These are phyloP conservation scores for Trametes cingulata DNA, from an alignment of 768 basidiomycete genomes.

Conservation along the genomic window DNA sequence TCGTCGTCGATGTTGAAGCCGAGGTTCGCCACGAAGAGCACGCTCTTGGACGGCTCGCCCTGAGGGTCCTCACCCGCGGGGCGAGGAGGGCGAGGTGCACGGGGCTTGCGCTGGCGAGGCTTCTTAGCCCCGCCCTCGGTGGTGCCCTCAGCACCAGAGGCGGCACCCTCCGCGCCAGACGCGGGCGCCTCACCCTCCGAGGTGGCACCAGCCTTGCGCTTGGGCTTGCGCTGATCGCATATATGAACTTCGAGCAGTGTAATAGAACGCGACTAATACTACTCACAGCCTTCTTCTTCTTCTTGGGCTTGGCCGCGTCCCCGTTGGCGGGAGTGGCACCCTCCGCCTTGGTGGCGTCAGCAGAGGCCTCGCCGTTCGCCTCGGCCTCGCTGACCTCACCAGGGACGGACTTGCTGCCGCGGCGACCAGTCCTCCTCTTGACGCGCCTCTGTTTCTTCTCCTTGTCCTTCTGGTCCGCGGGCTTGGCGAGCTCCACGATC, in stretches of 20 bases:
- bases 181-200: slow-evolving; percentile 36
- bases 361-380: slow-evolving; percentile 70
- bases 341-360: slow-evolving; percentile 48
- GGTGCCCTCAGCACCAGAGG: slow-evolving; percentile 36
- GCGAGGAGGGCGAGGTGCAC: slow-evolving; percentile 58
- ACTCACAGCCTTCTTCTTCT: slow-evolving; percentile 78
- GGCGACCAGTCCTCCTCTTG: slow-evolving; percentile 82
- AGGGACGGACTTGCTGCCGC: slow-evolving; percentile 82
- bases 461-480: slow-evolving; percentile 82
- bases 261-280: slow-evolving; percentile 7
- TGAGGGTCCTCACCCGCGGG: slow-evolving; percentile 79
- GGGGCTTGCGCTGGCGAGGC: slow-evolving; percentile 57
- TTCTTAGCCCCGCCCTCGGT: slow-evolving; percentile 41
- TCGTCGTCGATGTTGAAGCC: slow-evolving; percentile 92
- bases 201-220: slow-evolving; percentile 40
- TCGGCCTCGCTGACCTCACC: slow-evolving; percentile 91
- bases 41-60: slow-evolving; percentile 86
- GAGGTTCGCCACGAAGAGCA: slow-evolving; percentile 97
- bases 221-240: slow-evolving; percentile 47
- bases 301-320: slow-evolving; percentile 68
- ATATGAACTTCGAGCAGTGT: slow-evolving; percentile 19
- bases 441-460: slow-evolving; percentile 74
- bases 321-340: slow-evolving; percentile 52
- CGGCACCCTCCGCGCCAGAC: slow-evolving; percentile 25
- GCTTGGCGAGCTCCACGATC: slow-evolving; percentile 93